A percentile compares a stretch with the other conserved stretches of the same genome.
Evolutionary conservation across 495 filamentous ascomycete genomes (phyloP).

Genomic region (Neurospora terricola): DNA sequence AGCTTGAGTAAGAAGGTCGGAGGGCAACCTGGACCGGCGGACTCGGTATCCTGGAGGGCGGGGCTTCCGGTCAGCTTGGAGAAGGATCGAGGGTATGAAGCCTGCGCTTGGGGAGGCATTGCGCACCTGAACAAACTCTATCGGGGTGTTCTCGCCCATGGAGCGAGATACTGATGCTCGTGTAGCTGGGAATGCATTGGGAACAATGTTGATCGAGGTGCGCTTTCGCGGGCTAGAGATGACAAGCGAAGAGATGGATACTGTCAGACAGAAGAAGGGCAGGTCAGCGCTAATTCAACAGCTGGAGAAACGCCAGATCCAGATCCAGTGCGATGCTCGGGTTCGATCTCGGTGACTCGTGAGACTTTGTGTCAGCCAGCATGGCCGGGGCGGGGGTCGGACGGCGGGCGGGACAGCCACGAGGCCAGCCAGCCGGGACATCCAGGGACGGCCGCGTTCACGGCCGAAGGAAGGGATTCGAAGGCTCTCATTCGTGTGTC

Average conservation of each 20-base stretch:
- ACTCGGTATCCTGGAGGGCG: constrained; percentile 69
- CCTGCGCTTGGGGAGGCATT: not conserved
- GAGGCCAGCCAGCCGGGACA: constrained; percentile 1
- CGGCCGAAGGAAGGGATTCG: not conserved
- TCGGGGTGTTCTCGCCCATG: constrained; percentile 56
- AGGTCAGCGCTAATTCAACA: constrained; percentile 9
- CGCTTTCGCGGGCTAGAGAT: constrained; percentile 70
- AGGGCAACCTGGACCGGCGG: constrained; percentile 36
- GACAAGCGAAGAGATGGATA: constrained; percentile 67
- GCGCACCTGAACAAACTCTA: constrained; percentile 86
- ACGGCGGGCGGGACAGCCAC: not conserved
- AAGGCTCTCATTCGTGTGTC: not conserved
- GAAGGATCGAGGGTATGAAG: not conserved
- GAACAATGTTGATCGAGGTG: constrained; percentile 64
- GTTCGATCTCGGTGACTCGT: not conserved
- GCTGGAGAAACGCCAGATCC: not conserved
- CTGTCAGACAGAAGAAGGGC: constrained; percentile 34
- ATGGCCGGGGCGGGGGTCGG: not conserved
- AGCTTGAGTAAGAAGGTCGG: constrained; percentile 81
- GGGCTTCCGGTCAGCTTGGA: not conserved
- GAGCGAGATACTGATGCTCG: constrained; percentile 70
- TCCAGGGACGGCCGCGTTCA: not conserved
- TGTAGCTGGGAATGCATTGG: constrained; percentile 82
- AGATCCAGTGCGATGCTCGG: not conserved
- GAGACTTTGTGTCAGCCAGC: not conserved